A percentile compares a stretch with the other conserved stretches of the same genome.
Evolutionary conservation across 768 basidiomycete species (phyloP).

Genomic region (Boletus reticuloceps): DNA sequence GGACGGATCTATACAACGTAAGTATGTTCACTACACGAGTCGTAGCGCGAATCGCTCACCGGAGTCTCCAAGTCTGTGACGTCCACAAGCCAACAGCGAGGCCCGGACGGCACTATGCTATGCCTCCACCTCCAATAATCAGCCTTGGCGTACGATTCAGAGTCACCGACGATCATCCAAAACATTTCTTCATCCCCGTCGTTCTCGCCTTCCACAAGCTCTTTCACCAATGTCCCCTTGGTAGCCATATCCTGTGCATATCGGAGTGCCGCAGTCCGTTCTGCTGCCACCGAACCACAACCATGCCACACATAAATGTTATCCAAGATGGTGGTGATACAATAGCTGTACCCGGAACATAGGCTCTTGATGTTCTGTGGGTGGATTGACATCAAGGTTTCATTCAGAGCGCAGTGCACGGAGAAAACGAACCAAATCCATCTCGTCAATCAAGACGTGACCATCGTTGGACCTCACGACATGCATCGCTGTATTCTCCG

Average conservation of each 20-base stretch:
- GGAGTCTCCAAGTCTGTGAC: conserved; percentile 29
- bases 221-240: conserved; percentile 41
- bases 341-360: conserved; percentile 85
- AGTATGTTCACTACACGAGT: background rate
- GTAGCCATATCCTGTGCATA: conserved; percentile 54
- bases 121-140: conserved; percentile 81
- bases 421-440: conserved; percentile 53
- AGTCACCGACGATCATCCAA: conserved; percentile 82
- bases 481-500: conserved; percentile 84
- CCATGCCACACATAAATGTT: conserved; percentile 83
- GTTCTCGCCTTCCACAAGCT: conserved; percentile 63
- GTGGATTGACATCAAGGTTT: background rate
- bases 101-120: conserved; percentile 36
- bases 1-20: conserved; percentile 40
- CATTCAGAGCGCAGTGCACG: background rate
- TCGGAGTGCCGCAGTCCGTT: conserved; percentile 58
- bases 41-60: conserved; percentile 36
- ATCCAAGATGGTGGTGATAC: conserved; percentile 63
- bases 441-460: conserved; percentile 64
- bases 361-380: conserved; percentile 59
- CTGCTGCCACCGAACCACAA: conserved; percentile 56
- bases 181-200: conserved; percentile 74
- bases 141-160: conserved; percentile 65
- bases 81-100: conserved; percentile 63
- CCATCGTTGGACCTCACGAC: conserved; percentile 53